Percentiles rank a stretch among this genome's conserved stretches.
phyloP scores from a whole-genome alignment of 345 rosid species.

The Arabidopsis thaliana region DNA sequence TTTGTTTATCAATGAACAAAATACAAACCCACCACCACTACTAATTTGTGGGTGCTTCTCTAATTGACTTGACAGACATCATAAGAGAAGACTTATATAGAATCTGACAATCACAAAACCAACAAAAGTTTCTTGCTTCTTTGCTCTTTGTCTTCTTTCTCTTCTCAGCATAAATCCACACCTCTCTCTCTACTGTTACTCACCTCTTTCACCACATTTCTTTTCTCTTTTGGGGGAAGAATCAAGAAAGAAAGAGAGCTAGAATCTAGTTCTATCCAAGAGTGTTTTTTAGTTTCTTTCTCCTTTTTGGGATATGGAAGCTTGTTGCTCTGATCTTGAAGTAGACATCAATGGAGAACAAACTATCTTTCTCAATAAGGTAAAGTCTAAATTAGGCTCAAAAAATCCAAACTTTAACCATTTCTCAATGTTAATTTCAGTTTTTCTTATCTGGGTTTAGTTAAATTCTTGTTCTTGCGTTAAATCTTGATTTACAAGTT shows the following conservation, averaged over 20 bases:
- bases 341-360: slow-evolving; percentile 94
- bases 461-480: background rate
- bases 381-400: slow-evolving; percentile 23
- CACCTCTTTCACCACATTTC: slow-evolving; percentile 42
- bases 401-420: slow-evolving; percentile 28
- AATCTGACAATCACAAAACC: slow-evolving; percentile 45
- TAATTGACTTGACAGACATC: slow-evolving; percentile 43
- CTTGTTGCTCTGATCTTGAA: slow-evolving; percentile 84
- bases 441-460: slow-evolving; percentile 14
- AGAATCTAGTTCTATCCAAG: slow-evolving; percentile 39
- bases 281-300: slow-evolving; percentile 38
- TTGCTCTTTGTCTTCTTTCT: slow-evolving; percentile 64
- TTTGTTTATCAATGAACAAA: slow-evolving; percentile 29
- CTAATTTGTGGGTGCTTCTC: slow-evolving; percentile 47
- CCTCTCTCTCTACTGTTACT: slow-evolving; percentile 43
- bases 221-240: slow-evolving; percentile 33
- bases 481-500: slow-evolving; percentile 9
- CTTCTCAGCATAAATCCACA: slow-evolving; percentile 49
- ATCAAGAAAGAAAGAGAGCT: slow-evolving; percentile 9
- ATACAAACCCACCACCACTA: slow-evolving; percentile 45
- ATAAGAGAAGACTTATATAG: slow-evolving; percentile 27
- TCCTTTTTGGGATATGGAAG: slow-evolving; percentile 59
- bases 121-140: slow-evolving; percentile 41
- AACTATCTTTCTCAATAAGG: slow-evolving; percentile 84
- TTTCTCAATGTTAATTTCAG: slow-evolving; percentile 20